These are phyloP conservation scores for Wallacemonas rigidus DNA, from an alignment of 208 protist species.

Conservation along the genomic window DNA sequence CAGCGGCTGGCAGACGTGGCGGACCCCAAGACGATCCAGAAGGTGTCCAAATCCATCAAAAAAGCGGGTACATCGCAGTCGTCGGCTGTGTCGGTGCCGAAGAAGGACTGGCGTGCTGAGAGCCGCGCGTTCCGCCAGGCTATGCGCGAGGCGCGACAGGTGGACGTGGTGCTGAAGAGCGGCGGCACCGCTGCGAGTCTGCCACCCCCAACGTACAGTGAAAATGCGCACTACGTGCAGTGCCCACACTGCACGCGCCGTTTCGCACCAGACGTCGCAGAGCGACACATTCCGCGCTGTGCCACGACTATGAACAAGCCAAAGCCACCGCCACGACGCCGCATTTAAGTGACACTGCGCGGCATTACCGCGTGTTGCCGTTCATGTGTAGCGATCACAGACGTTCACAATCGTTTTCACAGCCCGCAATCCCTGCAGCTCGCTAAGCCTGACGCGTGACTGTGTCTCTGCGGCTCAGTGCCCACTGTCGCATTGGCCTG, in stretches of 20 bases:
- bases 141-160: conserved; percentile 77
- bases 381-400: too few relatives aligned
- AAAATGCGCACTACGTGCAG: conserved; percentile 80
- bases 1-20: conserved; percentile 48
- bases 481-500: too few relatives aligned
- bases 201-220: conserved; percentile 86
- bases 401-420: too few relatives aligned
- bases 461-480: too few relatives aligned
- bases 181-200: conserved; percentile 75
- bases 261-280: conserved; percentile 81
- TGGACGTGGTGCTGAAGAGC: conserved; percentile 71
- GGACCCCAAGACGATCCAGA: conserved; percentile 15
- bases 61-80: not conserved
- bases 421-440: too few relatives aligned
- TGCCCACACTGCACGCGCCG: conserved; percentile 88
- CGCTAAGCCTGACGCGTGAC: too few relatives aligned
- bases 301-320: conserved; percentile 79
- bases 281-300: conserved; percentile 88
- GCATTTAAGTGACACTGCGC: conserved; percentile 5
- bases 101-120: conserved; percentile 84
- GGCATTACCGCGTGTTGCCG: too few relatives aligned
- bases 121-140: conserved; percentile 80
- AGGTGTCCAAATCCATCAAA: not conserved
- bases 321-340: conserved; percentile 79
- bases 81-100: conserved; percentile 24